phyloP scores from a whole-genome alignment of 768 basidiomycete species.

The button mushroom (Agaricus bisporus) region DNA sequence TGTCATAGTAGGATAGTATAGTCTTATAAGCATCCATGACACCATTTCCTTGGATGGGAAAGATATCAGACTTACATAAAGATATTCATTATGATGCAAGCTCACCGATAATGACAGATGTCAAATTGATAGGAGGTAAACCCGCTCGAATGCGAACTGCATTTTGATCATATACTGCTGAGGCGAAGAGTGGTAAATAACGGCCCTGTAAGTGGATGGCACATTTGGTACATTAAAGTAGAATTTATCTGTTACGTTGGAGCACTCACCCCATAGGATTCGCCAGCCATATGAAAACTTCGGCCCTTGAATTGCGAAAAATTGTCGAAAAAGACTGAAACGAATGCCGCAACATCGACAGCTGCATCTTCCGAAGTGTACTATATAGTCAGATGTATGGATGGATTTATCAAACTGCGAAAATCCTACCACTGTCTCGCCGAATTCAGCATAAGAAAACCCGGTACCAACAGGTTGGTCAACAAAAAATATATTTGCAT shows the following conservation, averaged over 20 bases:
- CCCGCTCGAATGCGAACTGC: slow-evolving; percentile 42
- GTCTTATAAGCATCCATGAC: slow-evolving; percentile 51
- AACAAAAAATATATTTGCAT: slow-evolving; percentile 59
- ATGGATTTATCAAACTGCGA: no score
- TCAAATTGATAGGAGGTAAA: slow-evolving; percentile 55
- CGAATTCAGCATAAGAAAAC: slow-evolving; percentile 62
- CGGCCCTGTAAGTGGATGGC: slow-evolving; percentile 40
- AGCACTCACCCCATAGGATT: slow-evolving; percentile 62
- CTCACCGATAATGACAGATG: slow-evolving; percentile 64
- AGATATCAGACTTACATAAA: not conserved
- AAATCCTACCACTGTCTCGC: slow-evolving; percentile 47
- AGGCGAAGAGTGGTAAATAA: slow-evolving; percentile 69
- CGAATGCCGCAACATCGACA: slow-evolving; percentile 67
- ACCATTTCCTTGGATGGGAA: slow-evolving; percentile 48
- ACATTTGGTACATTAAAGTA: not conserved
- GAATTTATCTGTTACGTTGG: no score
- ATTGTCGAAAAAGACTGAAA: slow-evolving; percentile 74
- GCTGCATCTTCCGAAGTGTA: slow-evolving; percentile 78
- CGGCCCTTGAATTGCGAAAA: slow-evolving; percentile 69
- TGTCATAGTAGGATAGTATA: slow-evolving; percentile 34
- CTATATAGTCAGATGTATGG: slow-evolving; percentile 20
- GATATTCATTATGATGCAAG: not conserved
- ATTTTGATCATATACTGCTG: slow-evolving; percentile 74
- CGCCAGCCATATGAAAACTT: slow-evolving; percentile 67
- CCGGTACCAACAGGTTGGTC: slow-evolving; percentile 60